A percentile compares a stretch with the other conserved stretches of the same genome.
phyloP scores from a whole-genome alignment of 2,329 filamentous ascomycete genomes.

The Aureobasidium musti region DNA sequence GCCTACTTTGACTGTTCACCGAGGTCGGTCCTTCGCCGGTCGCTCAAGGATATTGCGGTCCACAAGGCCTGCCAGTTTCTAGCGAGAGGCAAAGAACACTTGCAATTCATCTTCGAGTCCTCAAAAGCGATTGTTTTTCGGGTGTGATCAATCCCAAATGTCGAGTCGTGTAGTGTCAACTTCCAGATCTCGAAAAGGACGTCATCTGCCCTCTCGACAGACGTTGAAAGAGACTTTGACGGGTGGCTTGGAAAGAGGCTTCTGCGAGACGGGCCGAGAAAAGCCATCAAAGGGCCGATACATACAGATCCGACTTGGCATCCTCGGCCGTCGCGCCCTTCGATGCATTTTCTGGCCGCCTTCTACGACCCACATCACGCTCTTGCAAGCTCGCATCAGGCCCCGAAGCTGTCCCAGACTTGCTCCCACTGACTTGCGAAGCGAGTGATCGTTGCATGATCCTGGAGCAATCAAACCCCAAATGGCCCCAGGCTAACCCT shows the following conservation, averaged over 20 bases:
- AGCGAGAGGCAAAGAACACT: not conserved
- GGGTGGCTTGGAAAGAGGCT: constrained; percentile 22
- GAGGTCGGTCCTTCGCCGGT: constrained; percentile 29
- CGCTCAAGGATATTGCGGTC: constrained; percentile 13
- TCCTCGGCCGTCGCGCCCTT: constrained; percentile 19
- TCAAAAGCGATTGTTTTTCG: not conserved
- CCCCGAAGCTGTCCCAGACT: constrained; percentile 23
- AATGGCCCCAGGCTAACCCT: constrained; percentile 23
- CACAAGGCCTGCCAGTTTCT: not conserved
- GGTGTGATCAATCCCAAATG: not conserved
- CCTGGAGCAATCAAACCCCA: constrained; percentile 28
- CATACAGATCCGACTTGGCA: constrained; percentile 13
- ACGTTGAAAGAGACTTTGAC: constrained; percentile 27
- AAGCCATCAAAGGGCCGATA: constrained; percentile 29
- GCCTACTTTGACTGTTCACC: constrained; percentile 3
- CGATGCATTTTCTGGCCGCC: constrained; percentile 25
- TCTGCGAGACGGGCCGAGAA: constrained; percentile 26
- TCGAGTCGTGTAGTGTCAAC: constrained; percentile 7
- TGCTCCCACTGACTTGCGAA: constrained; percentile 12
- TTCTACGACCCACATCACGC: constrained; percentile 23
- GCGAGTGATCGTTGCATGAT: constrained; percentile 11
- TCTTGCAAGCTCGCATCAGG: constrained; percentile 17
- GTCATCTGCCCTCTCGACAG: not conserved
- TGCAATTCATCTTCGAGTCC: not conserved
- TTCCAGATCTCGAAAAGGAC: constrained; percentile 6